Base-by-base conservation (phyloP, 208 protist genomes). In the Plasmodiophora brassicae region DNA sequence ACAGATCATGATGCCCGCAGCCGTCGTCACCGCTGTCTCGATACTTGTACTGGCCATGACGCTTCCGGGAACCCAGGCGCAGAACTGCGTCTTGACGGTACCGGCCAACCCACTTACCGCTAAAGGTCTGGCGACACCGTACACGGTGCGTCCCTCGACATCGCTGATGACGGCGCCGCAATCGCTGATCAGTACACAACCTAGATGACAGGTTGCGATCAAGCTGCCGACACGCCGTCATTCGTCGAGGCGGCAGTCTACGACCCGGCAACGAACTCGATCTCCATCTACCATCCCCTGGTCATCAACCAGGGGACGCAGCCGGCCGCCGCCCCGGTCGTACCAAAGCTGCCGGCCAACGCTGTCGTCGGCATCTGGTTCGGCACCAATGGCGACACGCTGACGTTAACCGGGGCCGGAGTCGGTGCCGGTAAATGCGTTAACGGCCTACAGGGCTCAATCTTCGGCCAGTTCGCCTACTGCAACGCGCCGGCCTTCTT, bases 381-480 rank as follows among this genome's bases (percentile, higher is more conserved):
- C 65, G 65, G 65, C 41, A 78, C 65, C 32, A 78, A 78, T 32
- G 65, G 65, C 41, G 65, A 78, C n/a, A 78, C 65, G 20, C n/a
- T 78, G 14, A 5, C 5, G 5, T 78, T 78, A 32, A 78, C 65
- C n/a, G 65, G 65, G 5, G 14, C 65, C n/a, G n/a, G n/a, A 44
- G 14, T 78, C n/a, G 65, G 32, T 32, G 65, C 65, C n/a, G 65
- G 65, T 5, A 78, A 78, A 78, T 78, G 65, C n/a, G 65, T 78
- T 78, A 78, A 78, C n/a, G 65, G 65, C n/a, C 14, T 38, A 32
- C 32, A 38, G n/a, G 41, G 41, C 10, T 78, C 65, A 38, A 78
- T 78, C 65, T 78, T 78, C 65, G 65, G 65, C 65, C 65, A 78
- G 65, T 78, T 78, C 65, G 65, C 65, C 32, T 78, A 78, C 65